Conservation (phyloP, 1,139 yeast genomes). For the Petasospora rhodanensis region DNA sequence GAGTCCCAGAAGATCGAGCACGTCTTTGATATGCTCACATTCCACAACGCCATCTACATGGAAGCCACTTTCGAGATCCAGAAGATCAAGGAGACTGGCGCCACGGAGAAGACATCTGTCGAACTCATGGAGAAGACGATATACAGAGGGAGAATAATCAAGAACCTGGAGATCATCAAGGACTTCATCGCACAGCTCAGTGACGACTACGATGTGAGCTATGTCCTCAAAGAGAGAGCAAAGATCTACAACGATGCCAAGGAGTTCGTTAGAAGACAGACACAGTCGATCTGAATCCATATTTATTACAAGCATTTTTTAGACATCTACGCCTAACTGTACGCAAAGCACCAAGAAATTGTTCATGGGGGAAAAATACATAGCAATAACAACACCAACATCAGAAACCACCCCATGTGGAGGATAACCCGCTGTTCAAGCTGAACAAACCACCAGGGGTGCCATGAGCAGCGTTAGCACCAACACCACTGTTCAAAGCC, state of each 20-base stretch:
- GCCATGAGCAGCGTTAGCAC: no score
- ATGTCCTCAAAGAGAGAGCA: slow-evolving; percentile 25
- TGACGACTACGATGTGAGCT: slow-evolving; percentile 21
- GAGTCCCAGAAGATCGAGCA: slow-evolving; percentile 2
- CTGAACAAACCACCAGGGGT: no score
- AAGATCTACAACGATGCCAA: slow-evolving; percentile 25
- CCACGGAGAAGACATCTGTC: not conserved
- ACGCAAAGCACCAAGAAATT: no score
- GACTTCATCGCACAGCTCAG: slow-evolving; percentile 11
- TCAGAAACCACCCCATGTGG: no score
- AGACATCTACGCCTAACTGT: no score
- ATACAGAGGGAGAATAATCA: slow-evolving; percentile 9
- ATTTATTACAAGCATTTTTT: no score
- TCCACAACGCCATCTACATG: slow-evolving; percentile 8
- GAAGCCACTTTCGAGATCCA: slow-evolving; percentile 4
- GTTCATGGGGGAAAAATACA: no score
- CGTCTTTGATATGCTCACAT: slow-evolving; percentile 4
- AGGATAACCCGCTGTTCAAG: no score
- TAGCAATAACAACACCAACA: no score
- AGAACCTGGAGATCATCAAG: slow-evolving; percentile 15
- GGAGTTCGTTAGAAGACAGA: slow-evolving; percentile 19
- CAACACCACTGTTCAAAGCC: no score
- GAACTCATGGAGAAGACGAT: slow-evolving; percentile 3
- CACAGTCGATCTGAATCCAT: no score
- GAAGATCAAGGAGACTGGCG: not conserved